phyloP scores from a whole-genome alignment of 2,329 filamentous ascomycete genomes.

The Diaporthe ampelina region DNA sequence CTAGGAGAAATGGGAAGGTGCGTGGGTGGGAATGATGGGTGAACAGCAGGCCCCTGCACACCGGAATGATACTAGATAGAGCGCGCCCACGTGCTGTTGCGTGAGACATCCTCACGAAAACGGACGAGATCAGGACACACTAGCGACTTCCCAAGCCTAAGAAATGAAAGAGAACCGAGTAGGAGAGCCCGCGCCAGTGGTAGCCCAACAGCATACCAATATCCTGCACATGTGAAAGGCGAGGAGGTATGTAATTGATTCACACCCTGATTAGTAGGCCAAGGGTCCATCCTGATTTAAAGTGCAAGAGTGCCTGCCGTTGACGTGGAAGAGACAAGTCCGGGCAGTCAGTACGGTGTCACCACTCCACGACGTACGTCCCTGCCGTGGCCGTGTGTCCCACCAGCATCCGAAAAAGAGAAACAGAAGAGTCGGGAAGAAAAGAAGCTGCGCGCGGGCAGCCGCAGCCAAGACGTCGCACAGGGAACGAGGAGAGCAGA shows the following conservation, averaged over 20 bases:
- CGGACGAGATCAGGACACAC: background rate
- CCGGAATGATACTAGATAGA: slow-evolving; percentile 19
- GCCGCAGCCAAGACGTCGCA: background rate
- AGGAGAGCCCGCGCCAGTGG: background rate
- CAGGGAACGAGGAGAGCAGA: background rate
- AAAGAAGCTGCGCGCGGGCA: background rate
- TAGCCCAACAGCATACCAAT: slow-evolving; percentile 1
- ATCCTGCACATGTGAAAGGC: slow-evolving; percentile 12
- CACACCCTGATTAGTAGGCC: background rate
- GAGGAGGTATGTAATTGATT: background rate
- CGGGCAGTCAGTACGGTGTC: background rate
- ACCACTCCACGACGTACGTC: background rate
- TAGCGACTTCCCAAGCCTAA: slow-evolving; percentile 5
- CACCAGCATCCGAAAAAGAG: background rate
- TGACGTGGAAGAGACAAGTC: background rate
- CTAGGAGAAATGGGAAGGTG: background rate
- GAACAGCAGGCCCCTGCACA: background rate
- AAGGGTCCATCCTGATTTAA: background rate
- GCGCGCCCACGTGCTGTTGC: slow-evolving; percentile 23
- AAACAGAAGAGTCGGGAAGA: background rate
- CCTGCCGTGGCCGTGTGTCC: background rate
- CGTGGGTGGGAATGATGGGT: slow-evolving; percentile 3
- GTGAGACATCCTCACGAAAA: slow-evolving; percentile 13
- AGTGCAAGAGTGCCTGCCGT: background rate
- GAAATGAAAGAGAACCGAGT: background rate